Percentiles rank a stretch among this genome's conserved stretches.
phyloP scores from a whole-genome alignment of 805 yeast species.

The Barnettozyma sp. region DNA sequence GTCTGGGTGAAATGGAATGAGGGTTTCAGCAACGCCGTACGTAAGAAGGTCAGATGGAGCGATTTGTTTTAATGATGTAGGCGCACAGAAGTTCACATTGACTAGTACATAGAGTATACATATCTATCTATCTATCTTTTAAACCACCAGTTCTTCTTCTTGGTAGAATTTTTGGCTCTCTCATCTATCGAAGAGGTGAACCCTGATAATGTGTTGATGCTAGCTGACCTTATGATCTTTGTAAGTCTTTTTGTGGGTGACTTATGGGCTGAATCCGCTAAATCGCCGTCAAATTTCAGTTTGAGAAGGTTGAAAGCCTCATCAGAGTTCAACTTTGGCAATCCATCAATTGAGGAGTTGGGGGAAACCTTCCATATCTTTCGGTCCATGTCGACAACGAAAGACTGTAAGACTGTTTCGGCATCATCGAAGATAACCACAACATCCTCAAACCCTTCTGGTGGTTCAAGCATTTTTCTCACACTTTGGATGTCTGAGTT shows the following conservation, averaged over 20 bases:
- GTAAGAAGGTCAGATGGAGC: slow-evolving; percentile 75
- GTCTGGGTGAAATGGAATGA: slow-evolving; percentile 90
- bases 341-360: slow-evolving; percentile 1
- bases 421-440: not conserved
- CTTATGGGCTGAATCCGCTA: slow-evolving; percentile 1
- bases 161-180: slow-evolving; percentile 1
- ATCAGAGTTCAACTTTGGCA: slow-evolving; percentile 15
- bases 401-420: not conserved
- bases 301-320: slow-evolving; percentile 11
- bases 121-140: slow-evolving; percentile 1
- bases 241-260: slow-evolving; percentile 21
- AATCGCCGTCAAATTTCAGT: slow-evolving; percentile 9
- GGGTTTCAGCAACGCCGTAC: slow-evolving; percentile 87
- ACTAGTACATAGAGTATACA: not conserved
- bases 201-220: slow-evolving; percentile 21
- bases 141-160: slow-evolving; percentile 10
- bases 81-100: no score
- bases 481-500: slow-evolving; percentile 9
- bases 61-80: slow-evolving; percentile 41
- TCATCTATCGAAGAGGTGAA: slow-evolving; percentile 6
- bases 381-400: not conserved
- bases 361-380: slow-evolving; percentile 5
- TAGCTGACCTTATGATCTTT: slow-evolving; percentile 25
- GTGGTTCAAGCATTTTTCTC: not conserved
- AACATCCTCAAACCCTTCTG: slow-evolving; percentile 1